phyloP scores from a whole-genome alignment of 768 basidiomycete genomes.

The Boletus rubescentipes region DNA sequence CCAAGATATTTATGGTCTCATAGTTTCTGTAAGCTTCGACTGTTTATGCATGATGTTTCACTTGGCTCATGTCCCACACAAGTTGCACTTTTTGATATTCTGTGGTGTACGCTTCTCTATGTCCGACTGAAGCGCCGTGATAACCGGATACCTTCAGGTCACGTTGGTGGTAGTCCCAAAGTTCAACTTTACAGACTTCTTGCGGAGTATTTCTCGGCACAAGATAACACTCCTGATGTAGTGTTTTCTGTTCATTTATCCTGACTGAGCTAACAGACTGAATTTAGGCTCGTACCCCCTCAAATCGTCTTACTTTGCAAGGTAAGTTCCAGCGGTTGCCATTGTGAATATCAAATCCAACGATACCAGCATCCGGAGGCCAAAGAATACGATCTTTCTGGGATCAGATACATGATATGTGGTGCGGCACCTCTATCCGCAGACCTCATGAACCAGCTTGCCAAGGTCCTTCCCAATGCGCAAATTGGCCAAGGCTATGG shows the following conservation, averaged over 20 bases:
- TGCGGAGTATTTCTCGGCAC: slow-evolving; percentile 59
- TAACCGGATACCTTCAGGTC: slow-evolving; percentile 37
- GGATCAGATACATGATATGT: slow-evolving; percentile 52
- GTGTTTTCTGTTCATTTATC: background rate
- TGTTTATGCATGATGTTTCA: background rate
- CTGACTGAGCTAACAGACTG: background rate
- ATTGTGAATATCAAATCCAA: background rate
- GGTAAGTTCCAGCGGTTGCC: slow-evolving; percentile 32
- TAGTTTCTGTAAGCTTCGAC: slow-evolving; percentile 46
- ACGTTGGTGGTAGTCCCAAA: slow-evolving; percentile 59
- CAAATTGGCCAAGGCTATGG: slow-evolving; percentile 68
- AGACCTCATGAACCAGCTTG: slow-evolving; percentile 47
- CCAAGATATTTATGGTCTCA: slow-evolving; percentile 60
- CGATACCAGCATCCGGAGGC: slow-evolving; percentile 48
- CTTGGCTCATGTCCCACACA: slow-evolving; percentile 20
- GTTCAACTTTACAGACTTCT: slow-evolving; percentile 61
- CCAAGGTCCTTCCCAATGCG: slow-evolving; percentile 54
- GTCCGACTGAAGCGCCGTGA: background rate
- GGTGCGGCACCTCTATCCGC: slow-evolving; percentile 66
- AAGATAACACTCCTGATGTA: slow-evolving; percentile 58
- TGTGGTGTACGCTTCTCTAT: slow-evolving; percentile 42
- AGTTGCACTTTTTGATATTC: slow-evolving; percentile 55
- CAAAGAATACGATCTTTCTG: slow-evolving; percentile 48
- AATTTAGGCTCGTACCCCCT: slow-evolving; percentile 58
- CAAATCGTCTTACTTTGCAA: slow-evolving; percentile 68